Evolutionary conservation across 768 basidiomycete genomes (phyloP), one percentile per base, ranked within the genome.

Genomic region (Macrolepiota fuliginosa): DNA sequence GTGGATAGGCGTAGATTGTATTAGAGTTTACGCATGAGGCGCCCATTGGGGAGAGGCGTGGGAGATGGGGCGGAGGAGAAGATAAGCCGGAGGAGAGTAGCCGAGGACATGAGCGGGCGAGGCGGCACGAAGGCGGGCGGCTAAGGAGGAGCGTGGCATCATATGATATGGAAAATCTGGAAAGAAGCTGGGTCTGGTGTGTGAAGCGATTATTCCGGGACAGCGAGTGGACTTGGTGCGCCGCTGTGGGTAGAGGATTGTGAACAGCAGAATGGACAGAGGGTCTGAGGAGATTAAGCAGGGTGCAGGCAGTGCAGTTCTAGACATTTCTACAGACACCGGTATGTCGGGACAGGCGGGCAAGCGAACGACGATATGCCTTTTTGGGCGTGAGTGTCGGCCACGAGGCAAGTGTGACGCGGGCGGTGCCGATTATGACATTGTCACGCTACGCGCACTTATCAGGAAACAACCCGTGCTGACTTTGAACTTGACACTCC

Each of bases 81-180:
- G 53, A 54, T 54, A 54, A 39, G 53, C 53, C 53, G 53, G 53
- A 22, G 35, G 35, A 27, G 49, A 27, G 25, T 42, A 24, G 58
- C 58, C 58, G 58, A 59, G 58, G 58, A 59, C 58, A 52, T 59
- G 56, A 57, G 56, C 56, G 56, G 56, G 24, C 25, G 57, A 37
- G 46, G 58, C 58, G 58, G 29, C 50, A 53, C 27, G n/a, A 22
- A 22, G 49, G 25, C 40, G 35, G 56, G 56, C 56, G 56, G 56
- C 49, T 50, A 39, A 50, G 19, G 22, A 27, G 29, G 29, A 32
- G 29, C 29, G 29, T 32, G 49, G 17, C 58, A 52, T 59, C 58
- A 59, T 52, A 52, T 59, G 58, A 59, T 51, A 29, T 25, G 10
- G 37, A 29, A 39, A 24, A 39, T 24, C 37, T 39, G n/a, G 19